Conservation (phyloP, 2,329 filamentous ascomycete genomes). For the Tolypocladium cylindrosporum region DNA sequence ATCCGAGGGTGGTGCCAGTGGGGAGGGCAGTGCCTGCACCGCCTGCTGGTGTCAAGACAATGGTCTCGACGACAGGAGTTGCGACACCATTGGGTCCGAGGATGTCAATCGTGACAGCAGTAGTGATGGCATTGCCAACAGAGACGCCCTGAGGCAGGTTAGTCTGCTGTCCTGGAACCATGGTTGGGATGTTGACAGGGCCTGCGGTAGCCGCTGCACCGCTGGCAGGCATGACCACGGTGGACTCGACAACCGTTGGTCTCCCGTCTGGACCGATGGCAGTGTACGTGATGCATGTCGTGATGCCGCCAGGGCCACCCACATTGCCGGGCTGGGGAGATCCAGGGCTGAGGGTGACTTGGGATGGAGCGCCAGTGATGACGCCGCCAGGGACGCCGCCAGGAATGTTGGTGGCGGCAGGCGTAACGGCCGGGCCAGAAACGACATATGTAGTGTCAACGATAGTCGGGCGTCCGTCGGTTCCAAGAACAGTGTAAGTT, state of each 20-base stretch:
- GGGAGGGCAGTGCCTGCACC: slow-evolving; percentile 5
- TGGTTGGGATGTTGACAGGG: slow-evolving; percentile 7
- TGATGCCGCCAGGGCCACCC: slow-evolving; percentile 5
- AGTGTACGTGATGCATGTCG: slow-evolving; percentile 20
- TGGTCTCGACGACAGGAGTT: slow-evolving; percentile 18
- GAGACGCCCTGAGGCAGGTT: slow-evolving; percentile 10
- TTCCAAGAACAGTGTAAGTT: slow-evolving; percentile 18
- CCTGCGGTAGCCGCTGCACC: slow-evolving; percentile 9
- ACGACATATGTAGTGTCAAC: slow-evolving; percentile 15
- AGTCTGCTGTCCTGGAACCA: slow-evolving; percentile 6
- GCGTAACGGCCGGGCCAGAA: slow-evolving; percentile 7
- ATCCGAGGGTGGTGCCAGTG: slow-evolving; percentile 5
- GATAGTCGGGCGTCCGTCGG: slow-evolving; percentile 17
- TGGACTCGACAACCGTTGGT: slow-evolving; percentile 18
- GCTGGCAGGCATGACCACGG: slow-evolving; percentile 15
- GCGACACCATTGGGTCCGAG: slow-evolving; percentile 20
- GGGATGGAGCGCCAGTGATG: slow-evolving; percentile 12
- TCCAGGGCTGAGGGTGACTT: slow-evolving; percentile 8
- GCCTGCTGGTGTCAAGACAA: slow-evolving; percentile 10
- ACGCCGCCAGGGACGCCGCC: slow-evolving; percentile 7
- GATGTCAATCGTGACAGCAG: slow-evolving; percentile 19
- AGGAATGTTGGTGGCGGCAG: neutral
- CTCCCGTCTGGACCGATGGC: slow-evolving; percentile 10
- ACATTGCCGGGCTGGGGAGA: neutral
- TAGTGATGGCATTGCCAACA: slow-evolving; percentile 12